These are phyloP conservation scores for Plantago ovata DNA, from an alignment of 257 asterid species.

Conservation along the genomic window DNA sequence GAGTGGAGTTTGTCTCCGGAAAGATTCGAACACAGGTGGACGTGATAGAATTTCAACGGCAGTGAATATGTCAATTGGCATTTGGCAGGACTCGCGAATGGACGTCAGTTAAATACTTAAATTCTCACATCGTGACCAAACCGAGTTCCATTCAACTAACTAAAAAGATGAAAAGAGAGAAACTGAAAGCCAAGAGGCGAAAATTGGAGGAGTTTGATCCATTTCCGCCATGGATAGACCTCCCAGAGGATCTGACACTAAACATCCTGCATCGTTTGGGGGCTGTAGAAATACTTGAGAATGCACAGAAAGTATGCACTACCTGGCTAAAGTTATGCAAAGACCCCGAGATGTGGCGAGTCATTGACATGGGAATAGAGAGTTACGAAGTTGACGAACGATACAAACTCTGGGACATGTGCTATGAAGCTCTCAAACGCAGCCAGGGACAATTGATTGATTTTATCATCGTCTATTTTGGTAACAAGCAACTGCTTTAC, in stretches of 20 bases:
- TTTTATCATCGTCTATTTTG: conserved; percentile 19
- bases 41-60: too few species aligned
- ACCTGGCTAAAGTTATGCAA: conserved; percentile 34
- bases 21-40: too few species aligned
- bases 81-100: too few species aligned
- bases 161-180: not conserved
- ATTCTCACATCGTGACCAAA: too few species aligned
- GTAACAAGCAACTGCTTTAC: conserved; percentile 17
- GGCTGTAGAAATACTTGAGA: conserved; percentile 26
- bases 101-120: too few species aligned
- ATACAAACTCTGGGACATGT: conserved; percentile 9
- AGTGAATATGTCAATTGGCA: too few species aligned
- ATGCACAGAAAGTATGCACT: conserved; percentile 40
- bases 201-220: too few species aligned
- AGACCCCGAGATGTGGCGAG: conserved; percentile 38
- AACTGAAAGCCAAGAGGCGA: conserved; percentile 14
- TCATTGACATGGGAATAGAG: conserved; percentile 11
- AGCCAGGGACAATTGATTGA: conserved; percentile 37
- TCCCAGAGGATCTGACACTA: conserved; percentile 38
- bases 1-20: too few species aligned
- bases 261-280: conserved; percentile 37
- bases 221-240: conserved; percentile 37
- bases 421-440: conserved; percentile 38
- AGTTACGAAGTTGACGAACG: not conserved
- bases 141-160: too few species aligned